Evolutionary conservation across 2,329 filamentous ascomycete species (phyloP), one percentile per base, ranked within the genome.

Genomic region (Fusarium devonianum): DNA sequence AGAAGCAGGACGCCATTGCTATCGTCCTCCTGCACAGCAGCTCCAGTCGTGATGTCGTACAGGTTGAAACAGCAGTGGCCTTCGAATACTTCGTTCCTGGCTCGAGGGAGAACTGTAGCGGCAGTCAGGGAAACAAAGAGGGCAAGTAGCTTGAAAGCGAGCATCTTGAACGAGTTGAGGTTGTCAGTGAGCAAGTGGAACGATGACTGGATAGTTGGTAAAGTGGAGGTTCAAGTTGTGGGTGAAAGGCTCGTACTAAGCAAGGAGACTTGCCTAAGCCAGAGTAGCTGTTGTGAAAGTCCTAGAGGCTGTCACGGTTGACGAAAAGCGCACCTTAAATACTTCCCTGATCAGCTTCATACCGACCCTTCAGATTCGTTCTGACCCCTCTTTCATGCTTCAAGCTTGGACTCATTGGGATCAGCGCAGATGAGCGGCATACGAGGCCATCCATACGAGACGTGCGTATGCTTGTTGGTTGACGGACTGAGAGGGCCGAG

Each of bases 1-100:
- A 72, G 49, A 36, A 67, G 65, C 16, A 70, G 44, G 30, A 58
- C 56, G 33, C 69, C 69, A 14, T 47, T 56, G n/a, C 28, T 8
- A 7, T 45, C 41, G 30, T 65, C 56, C 50, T 72, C 64, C 49
- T 66, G 63, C 18, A 69, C 53, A 16, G 57, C 49, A 11, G 58
- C 54, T 14, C 62, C 56, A 17, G 50, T 57, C 29, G 58, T 42
- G 12, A 56, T 45, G 11, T 71, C 66, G 19, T 60, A 60, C 14
- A 72, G 56, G 8, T 62, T 60, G 53, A 72, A 72, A 56, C 70
- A 72, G 50, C 69, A 72, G 21, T 58, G 40, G 17, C 58, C 53
- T 12, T 49, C 29, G 6, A 52, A 63, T 12, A 66, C 64, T 19
- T 37, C 22, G 6, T 56, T 47, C 4, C 14, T 16, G n/a, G 55